Percentiles rank a stretch among this genome's conserved stretches.
These are phyloP conservation scores for Claviceps sp. DNA, from an alignment of 2,329 filamentous ascomycete species.

Conservation along the genomic window DNA sequence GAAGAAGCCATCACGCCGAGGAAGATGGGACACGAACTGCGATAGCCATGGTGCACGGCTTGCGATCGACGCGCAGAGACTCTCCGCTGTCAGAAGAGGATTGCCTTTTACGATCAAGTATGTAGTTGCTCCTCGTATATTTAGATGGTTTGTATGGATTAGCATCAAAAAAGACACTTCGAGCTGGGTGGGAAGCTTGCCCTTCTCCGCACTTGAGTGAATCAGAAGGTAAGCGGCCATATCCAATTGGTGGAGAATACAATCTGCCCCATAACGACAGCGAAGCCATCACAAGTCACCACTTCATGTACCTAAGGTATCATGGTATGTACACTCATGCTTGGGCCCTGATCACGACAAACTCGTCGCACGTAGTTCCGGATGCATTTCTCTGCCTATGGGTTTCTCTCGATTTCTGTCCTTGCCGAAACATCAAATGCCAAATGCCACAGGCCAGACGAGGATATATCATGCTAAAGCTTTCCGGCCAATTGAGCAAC, in stretches of 20 bases:
- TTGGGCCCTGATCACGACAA: too few relatives aligned
- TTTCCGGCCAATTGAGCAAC: not conserved
- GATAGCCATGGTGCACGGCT: not conserved
- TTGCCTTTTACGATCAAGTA: too few relatives aligned
- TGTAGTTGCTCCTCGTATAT: not conserved
- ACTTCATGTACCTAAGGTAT: too few relatives aligned
- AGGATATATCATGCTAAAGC: not conserved
- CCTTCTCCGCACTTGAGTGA: not conserved
- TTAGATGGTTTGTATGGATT: too few relatives aligned
- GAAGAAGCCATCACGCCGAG: not conserved
- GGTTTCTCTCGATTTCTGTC: not conserved
- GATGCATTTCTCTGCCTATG: not conserved
- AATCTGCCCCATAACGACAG: not conserved
- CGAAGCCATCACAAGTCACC: not conserved
- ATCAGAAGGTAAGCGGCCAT: not conserved
- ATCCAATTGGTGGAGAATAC: not conserved
- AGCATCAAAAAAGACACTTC: too few relatives aligned
- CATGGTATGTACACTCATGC: not conserved
- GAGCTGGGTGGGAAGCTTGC: not conserved
- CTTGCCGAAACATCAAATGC: not conserved
- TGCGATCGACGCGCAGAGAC: too few relatives aligned
- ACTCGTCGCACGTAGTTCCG: not conserved
- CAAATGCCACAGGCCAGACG: not conserved
- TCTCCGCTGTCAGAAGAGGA: too few relatives aligned
- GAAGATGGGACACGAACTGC: not conserved